Base-by-base conservation (phyloP, 192 early-diverging fungal species). In the Backusella parvicylindrica region DNA sequence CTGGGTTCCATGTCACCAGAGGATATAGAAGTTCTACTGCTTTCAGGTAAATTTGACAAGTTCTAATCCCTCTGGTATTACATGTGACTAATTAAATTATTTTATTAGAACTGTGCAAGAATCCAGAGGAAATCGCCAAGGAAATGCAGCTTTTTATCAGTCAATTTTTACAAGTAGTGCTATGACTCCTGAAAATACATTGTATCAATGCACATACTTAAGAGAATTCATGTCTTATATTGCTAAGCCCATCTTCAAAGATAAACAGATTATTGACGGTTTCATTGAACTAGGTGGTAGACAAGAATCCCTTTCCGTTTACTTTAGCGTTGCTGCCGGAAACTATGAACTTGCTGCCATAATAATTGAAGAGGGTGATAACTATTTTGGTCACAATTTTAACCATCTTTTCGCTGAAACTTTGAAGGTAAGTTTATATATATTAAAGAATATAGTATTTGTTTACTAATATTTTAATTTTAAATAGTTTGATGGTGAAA, bases 51-150 rank as follows among this genome's bases (percentile, higher is more conserved):
- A 56, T 3, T 33, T 12, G 6, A 15, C 40, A 4, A 18, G 33
- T 30, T 37, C n/a, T n/a, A 6, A 47, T 47, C n/a, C n/a, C n/a
- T n/a, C 18, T 47, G 16, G 18, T 47, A 21, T 4, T n/a, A 1
- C 43, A 47, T 47, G 5, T 18, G 43, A 7, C 18, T 32, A 60
- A 8, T 30, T 9, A 30, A 23, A 53, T 30, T 28, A 26, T 33
- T 8, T 12, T 31, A 65, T 63, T 75, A 79, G 84, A 69, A 33
- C 73, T 28, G 86, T 89, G 0, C 81, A 88, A 68, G 82, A 89
- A 30, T 88, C 88, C 2, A 83, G 88, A 56, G 88, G 88, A 26
- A 89, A 89, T 64, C 67, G 86, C 1, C 75, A 84, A 70, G 88
- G 88, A 33, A 84, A 89, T 68, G 74, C 77, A 31, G 82, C 81